phyloP scores from a whole-genome alignment of 1,284 basidiomycete genomes.

The Inonotus hispidus region DNA sequence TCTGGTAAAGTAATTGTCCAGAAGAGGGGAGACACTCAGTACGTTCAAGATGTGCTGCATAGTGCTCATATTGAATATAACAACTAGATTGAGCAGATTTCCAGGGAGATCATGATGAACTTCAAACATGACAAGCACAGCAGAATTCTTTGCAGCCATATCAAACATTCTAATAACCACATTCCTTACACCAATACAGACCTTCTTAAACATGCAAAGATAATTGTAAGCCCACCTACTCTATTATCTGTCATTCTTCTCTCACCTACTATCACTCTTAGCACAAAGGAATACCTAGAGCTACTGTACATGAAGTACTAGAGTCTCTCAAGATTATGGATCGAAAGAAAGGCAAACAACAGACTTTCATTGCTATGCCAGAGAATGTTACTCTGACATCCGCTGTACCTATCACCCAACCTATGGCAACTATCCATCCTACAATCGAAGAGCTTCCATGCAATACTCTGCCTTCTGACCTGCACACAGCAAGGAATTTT shows the following conservation, averaged over 20 bases:
- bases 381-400: neutral
- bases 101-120: neutral
- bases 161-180: neutral
- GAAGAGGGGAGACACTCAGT: neutral
- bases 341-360: neutral
- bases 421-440: too few species aligned
- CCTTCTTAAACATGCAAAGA: neutral
- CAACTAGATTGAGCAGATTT: neutral
- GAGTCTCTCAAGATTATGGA: neutral
- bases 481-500: neutral
- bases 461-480: neutral
- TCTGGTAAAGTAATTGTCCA: neutral
- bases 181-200: neutral
- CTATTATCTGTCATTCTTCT: neutral
- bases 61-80: neutral
- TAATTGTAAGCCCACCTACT: neutral
- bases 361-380: neutral
- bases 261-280: neutral
- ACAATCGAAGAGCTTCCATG: neutral
- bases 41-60: neutral
- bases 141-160: neutral
- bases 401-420: too few species aligned
- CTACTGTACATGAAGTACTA: neutral
- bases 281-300: neutral
- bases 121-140: neutral